These are phyloP conservation scores for Fusarium tanahbumbuense DNA, from an alignment of 2,329 filamentous ascomycete genomes.

Conservation along the genomic window DNA sequence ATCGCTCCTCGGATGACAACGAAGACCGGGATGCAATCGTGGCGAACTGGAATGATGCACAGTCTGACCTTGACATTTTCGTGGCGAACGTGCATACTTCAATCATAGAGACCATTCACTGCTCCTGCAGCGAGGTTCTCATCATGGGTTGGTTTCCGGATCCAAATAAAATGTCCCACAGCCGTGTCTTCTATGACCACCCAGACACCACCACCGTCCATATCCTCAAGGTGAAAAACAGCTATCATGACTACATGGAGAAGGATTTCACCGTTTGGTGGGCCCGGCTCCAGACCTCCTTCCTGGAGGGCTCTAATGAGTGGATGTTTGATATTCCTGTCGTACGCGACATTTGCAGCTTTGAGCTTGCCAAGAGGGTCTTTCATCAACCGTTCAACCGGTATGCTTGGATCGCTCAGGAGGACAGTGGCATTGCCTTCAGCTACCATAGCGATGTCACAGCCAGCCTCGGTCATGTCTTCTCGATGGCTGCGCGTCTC, in stretches of 20 bases:
- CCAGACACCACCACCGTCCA: not conserved
- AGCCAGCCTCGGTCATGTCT: fast-evolving
- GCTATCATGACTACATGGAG: not conserved
- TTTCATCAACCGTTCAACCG: not conserved
- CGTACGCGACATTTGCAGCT: no score
- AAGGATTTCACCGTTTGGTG: no score
- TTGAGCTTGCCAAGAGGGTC: not conserved
- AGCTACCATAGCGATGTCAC: fast-evolving
- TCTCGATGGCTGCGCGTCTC: not conserved
- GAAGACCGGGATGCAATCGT: not conserved
- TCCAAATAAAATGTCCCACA: no score
- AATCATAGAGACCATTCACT: not conserved
- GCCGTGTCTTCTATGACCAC: no score
- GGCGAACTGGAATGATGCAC: not conserved
- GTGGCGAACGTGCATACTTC: not conserved
- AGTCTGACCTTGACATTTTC: not conserved
- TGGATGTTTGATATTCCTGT: no score
- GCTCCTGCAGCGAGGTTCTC: fast-evolving
- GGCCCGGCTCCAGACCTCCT: no score
- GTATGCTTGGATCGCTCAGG: not conserved
- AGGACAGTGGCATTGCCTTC: fast-evolving
- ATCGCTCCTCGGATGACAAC: not conserved
- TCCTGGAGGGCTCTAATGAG: no score
- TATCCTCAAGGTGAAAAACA: not conserved
- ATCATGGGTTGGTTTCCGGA: not conserved